phyloP scores from a whole-genome alignment of 164 flowering plant species.

The Stephania yunnanensis region DNA sequence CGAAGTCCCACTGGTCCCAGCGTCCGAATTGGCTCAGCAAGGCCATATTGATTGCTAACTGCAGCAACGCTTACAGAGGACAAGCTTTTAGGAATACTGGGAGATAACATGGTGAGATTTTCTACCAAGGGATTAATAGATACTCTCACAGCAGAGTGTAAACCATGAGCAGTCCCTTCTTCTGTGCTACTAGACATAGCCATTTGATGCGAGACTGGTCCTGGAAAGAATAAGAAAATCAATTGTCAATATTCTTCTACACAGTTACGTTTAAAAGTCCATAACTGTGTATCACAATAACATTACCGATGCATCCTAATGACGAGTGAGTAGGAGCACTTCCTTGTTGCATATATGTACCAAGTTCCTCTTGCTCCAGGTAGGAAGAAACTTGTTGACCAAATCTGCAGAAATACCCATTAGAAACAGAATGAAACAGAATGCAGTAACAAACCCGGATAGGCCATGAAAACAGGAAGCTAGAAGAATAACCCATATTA shows the following conservation, averaged over 20 bases:
- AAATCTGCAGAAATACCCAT: constrained; percentile 33
- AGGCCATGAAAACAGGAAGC: neutral
- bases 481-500: neutral
- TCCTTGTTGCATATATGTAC: constrained; percentile 21
- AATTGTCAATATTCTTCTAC: neutral
- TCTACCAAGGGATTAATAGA: constrained; percentile 32
- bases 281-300: neutral
- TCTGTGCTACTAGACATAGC: constrained; percentile 34
- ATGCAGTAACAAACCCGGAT: neutral
- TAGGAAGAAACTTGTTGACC: constrained; percentile 35
- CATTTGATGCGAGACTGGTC: constrained; percentile 27
- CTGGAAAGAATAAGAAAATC: constrained; percentile 27
- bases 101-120: constrained; percentile 33
- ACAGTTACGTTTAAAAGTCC: neutral
- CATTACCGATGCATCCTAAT: constrained; percentile 29
- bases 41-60: constrained; percentile 30
- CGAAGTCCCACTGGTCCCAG: constrained; percentile 40
- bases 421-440: neutral
- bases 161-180: constrained; percentile 32
- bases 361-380: constrained; percentile 39
- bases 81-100: constrained; percentile 47
- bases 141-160: constrained; percentile 26
- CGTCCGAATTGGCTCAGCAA: constrained; percentile 32
- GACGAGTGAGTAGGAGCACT: constrained; percentile 33
- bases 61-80: constrained; percentile 40